Conservation (phyloP, 2,329 filamentous ascomycete genomes). For the Aureobasidium sp. region DNA sequence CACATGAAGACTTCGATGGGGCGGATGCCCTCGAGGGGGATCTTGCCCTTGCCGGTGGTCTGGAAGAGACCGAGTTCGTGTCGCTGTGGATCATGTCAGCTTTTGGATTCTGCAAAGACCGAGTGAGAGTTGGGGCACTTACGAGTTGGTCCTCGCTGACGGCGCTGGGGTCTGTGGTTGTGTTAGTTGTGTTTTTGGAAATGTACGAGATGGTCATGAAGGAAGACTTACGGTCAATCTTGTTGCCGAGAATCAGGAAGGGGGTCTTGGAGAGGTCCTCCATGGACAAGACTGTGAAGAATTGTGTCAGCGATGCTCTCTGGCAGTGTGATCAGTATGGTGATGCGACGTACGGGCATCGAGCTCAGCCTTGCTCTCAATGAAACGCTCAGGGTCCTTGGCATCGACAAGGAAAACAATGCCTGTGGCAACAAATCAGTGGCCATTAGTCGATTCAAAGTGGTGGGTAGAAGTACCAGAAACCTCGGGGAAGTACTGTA, state of each 20-base stretch:
- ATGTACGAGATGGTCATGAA: background rate
- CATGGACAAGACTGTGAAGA: conserved; percentile 70
- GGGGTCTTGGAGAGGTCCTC: conserved; percentile 94
- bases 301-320: background rate
- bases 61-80: conserved; percentile 91
- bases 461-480: conserved; percentile 48
- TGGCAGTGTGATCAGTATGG: background rate
- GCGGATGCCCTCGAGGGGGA: conserved; percentile 82
- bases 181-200: background rate
- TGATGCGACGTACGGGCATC: conserved; percentile 47
- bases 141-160: conserved; percentile 80
- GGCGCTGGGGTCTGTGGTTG: conserved; percentile 64
- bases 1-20: conserved; percentile 99
- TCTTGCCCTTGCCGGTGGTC: conserved; percentile 84
- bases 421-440: conserved; percentile 44
- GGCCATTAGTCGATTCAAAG: too few species aligned
- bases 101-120: background rate
- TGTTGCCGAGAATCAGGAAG: conserved; percentile 95
- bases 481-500: conserved; percentile 80
- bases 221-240: conserved; percentile 77
- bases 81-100: conserved; percentile 37
- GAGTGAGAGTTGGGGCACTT: too few species aligned
- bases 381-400: conserved; percentile 91
- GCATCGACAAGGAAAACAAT: conserved; percentile 98
- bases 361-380: conserved; percentile 93